Percentiles rank a stretch among this genome's conserved stretches.
phyloP scores from a whole-genome alignment of 345 rosid genomes.

The Syzygium jambos region DNA sequence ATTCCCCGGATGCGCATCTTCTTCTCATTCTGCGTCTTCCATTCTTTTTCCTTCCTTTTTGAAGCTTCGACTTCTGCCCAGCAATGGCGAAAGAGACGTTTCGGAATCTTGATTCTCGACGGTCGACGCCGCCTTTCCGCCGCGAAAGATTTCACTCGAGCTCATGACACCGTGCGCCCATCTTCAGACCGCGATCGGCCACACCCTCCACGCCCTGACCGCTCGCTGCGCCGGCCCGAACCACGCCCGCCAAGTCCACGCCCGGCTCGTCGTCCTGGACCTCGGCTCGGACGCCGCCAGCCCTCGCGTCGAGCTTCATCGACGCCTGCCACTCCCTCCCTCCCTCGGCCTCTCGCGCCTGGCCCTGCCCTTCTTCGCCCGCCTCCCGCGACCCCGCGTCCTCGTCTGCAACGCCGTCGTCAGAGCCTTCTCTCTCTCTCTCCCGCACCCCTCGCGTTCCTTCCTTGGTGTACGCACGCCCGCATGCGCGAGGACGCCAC shows the following conservation, averaged over 20 bases:
- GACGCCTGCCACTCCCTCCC: slow-evolving; percentile 19
- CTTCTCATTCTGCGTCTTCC: fast-evolving
- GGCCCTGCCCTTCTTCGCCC: slow-evolving; percentile 16
- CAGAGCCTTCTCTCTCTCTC: slow-evolving; percentile 36
- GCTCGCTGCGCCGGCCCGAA: slow-evolving; percentile 3
- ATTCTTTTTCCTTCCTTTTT: background rate
- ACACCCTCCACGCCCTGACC: slow-evolving; percentile 21
- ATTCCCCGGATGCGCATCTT: slow-evolving; percentile 77
- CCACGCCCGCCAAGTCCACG: slow-evolving; percentile 38
- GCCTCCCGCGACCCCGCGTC: slow-evolving; percentile 24
- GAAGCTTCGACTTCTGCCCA: background rate
- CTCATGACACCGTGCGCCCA: slow-evolving; percentile 6
- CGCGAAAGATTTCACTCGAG: background rate
- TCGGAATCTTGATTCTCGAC: background rate
- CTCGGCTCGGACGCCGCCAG: slow-evolving; percentile 19
- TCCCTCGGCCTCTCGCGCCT: slow-evolving; percentile 14
- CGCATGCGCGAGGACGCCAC: slow-evolving; percentile 23
- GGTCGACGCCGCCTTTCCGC: background rate
- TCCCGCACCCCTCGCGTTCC: slow-evolving; percentile 26
- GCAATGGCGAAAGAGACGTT: background rate
- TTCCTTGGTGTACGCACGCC: slow-evolving; percentile 17
- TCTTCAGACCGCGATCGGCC: slow-evolving; percentile 2
- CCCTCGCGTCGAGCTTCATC: slow-evolving; percentile 29
- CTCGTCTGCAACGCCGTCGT: slow-evolving; percentile 46
- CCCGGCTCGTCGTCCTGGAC: slow-evolving; percentile 30